Conservation (phyloP, 2,329 filamentous ascomycete species). For the Didymella pinodella region DNA sequence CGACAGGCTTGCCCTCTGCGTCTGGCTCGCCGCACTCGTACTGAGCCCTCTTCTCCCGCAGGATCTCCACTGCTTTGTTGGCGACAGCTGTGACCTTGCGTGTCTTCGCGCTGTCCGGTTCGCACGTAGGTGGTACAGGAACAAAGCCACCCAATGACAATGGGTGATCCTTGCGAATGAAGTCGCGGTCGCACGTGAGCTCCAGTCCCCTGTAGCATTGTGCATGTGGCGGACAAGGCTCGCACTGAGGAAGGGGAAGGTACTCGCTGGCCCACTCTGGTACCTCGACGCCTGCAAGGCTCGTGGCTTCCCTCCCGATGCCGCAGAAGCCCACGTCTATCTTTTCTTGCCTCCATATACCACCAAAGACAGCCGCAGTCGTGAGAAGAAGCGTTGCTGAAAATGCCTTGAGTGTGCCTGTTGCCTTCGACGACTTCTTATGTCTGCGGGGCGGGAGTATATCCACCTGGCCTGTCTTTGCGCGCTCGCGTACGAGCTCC, state of each 20-base stretch:
- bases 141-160: constrained; percentile 81
- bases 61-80: constrained; percentile 84
- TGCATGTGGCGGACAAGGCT: constrained; percentile 88
- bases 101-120: constrained; percentile 92
- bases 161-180: constrained; percentile 84
- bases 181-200: constrained; percentile 84
- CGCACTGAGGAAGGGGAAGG: constrained; percentile 74
- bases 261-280: constrained; percentile 76
- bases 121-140: constrained; percentile 88
- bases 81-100: constrained; percentile 86
- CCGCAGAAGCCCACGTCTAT: constrained; percentile 95
- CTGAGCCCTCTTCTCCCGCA: constrained; percentile 84
- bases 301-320: constrained; percentile 69
- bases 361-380: constrained; percentile 74
- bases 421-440: constrained; percentile 49
- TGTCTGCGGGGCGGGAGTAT: constrained; percentile 54
- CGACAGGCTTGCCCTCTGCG: constrained; percentile 66
- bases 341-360: constrained; percentile 94
- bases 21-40: constrained; percentile 86
- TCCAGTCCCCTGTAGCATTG: constrained; percentile 83
- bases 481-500: constrained; percentile 76
- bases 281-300: constrained; percentile 68
- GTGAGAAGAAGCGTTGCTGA: constrained; percentile 75
- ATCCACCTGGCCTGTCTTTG: constrained; percentile 61
- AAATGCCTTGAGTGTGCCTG: constrained; percentile 66